Evolutionary conservation across 768 basidiomycete species (phyloP).

Genomic region (Leccinum longicurvipes): DNA sequence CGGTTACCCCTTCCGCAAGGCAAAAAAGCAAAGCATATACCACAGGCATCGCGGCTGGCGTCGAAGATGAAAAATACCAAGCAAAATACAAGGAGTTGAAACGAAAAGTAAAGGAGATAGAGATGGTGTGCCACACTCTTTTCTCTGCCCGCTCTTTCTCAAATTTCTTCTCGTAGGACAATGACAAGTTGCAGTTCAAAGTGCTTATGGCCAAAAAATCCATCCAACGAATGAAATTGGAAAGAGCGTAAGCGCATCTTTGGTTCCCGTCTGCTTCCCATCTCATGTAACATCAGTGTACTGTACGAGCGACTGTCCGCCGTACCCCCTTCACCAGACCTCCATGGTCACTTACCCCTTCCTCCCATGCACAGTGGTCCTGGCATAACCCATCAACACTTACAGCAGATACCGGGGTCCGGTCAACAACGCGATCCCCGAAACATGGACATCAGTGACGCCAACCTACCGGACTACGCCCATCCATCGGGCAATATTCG

Average conservation of each 20-base stretch:
- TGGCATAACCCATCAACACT: slow-evolving; percentile 35
- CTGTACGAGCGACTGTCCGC: slow-evolving; percentile 74
- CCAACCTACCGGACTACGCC: slow-evolving; percentile 46
- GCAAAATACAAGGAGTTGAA: slow-evolving; percentile 87
- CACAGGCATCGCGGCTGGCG: slow-evolving; percentile 70
- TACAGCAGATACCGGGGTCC: slow-evolving; percentile 18
- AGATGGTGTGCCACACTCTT: slow-evolving; percentile 51
- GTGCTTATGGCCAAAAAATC: slow-evolving; percentile 75
- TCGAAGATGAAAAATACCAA: slow-evolving; percentile 84
- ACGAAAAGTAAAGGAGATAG: slow-evolving; percentile 84
- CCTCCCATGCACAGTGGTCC: slow-evolving; percentile 34
- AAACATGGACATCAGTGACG: slow-evolving; percentile 47
- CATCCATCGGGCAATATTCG: slow-evolving; percentile 48
- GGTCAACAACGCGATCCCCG: slow-evolving; percentile 35
- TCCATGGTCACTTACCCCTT: slow-evolving; percentile 38
- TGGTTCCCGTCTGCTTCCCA: slow-evolving; percentile 16
- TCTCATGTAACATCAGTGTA: slow-evolving; percentile 45
- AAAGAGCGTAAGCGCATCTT: slow-evolving; percentile 69
- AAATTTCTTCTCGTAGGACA: slow-evolving; percentile 53
- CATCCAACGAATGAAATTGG: slow-evolving; percentile 84
- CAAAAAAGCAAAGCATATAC: slow-evolving; percentile 49
- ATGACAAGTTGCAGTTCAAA: slow-evolving; percentile 83
- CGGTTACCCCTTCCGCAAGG: slow-evolving; percentile 33
- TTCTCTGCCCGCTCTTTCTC: slow-evolving; percentile 2
- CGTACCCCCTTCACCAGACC: slow-evolving; percentile 54